These are phyloP conservation scores for Metschnikowia chrysomelidarum DNA, from an alignment of 805 yeast species.

Conservation along the genomic window DNA sequence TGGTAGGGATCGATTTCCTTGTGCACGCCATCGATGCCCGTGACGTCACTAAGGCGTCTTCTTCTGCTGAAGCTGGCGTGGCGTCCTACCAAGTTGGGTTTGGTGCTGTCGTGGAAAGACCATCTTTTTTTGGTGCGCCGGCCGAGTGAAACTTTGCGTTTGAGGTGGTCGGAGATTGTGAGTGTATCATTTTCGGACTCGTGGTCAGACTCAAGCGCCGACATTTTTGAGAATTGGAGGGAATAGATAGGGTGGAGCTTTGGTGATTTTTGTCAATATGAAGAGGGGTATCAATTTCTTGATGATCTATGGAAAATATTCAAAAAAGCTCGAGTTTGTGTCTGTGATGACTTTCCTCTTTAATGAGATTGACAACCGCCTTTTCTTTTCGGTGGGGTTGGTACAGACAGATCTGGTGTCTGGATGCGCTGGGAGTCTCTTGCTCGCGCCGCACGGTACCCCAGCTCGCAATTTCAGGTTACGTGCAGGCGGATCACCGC, in stretches of 20 bases:
- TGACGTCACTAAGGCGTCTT: conserved; percentile 40
- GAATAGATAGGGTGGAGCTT: background rate
- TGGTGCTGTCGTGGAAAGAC: conserved; percentile 39
- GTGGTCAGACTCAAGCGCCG: conserved; percentile 31
- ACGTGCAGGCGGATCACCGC: no score
- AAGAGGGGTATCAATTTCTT: no score
- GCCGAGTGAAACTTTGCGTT: conserved; percentile 27
- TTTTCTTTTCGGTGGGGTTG: no score
- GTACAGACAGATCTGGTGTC: no score
- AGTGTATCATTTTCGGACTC: conserved; percentile 33
- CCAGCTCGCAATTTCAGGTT: no score
- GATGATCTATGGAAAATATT: no score
- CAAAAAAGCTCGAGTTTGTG: no score
- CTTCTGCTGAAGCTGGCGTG: conserved; percentile 27
- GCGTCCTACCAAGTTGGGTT: conserved; percentile 38
- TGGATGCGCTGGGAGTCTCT: no score
- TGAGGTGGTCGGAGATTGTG: conserved; percentile 35
- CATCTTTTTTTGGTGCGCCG: conserved; percentile 41
- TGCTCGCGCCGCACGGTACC: no score
- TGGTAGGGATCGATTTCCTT: conserved; percentile 56
- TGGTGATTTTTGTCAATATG: no score
- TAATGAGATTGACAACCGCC: no score
- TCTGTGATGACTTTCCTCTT: no score
- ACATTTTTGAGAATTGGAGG: conserved; percentile 28
- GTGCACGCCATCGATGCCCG: conserved; percentile 61